Percentiles rank a stretch among this genome's conserved stretches.
These are phyloP conservation scores for Suillus fuscotomentosus DNA, from an alignment of 768 basidiomycete genomes.

Conservation along the genomic window DNA sequence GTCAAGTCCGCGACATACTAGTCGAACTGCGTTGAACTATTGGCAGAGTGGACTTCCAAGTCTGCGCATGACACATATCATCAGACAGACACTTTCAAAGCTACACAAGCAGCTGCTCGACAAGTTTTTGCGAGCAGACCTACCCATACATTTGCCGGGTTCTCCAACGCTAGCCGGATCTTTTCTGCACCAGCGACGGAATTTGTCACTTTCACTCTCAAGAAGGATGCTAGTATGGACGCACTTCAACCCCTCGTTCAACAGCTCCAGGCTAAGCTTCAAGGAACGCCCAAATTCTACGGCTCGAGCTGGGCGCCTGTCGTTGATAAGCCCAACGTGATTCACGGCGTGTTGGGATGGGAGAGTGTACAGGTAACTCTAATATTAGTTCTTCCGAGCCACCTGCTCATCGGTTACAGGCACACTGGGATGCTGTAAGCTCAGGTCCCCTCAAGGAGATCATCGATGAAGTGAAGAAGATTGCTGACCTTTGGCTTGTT, in stretches of 20 bases:
- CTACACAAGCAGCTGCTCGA: constrained; percentile 2
- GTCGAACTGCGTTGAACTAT: neutral
- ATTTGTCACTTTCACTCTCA: constrained; percentile 33
- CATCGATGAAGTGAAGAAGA: constrained; percentile 24
- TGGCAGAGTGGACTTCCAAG: constrained; percentile 27
- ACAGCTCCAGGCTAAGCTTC: constrained; percentile 20
- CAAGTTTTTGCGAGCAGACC: constrained; percentile 19
- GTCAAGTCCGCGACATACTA: constrained; percentile 11
- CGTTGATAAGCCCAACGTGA: constrained; percentile 16
- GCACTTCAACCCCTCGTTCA: constrained; percentile 22
- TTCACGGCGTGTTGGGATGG: constrained; percentile 37
- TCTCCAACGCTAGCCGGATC: constrained; percentile 17
- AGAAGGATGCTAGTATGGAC: constrained; percentile 18
- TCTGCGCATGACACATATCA: constrained; percentile 14
- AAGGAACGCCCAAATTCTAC: constrained; percentile 21
- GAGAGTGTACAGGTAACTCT: constrained; percentile 30
- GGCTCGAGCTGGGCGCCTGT: constrained; percentile 30
- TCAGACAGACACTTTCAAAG: constrained; percentile 10
- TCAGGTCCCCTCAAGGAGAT: constrained; percentile 25
- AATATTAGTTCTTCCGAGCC: neutral
- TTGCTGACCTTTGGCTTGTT: constrained; percentile 31
- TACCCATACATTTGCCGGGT: constrained; percentile 18
- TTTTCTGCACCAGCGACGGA: constrained; percentile 30
- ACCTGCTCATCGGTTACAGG: constrained; percentile 20
- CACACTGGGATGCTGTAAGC: constrained; percentile 33